phyloP scores from a whole-genome alignment of 164 flowering plant genomes.

The Chimonanthus praecox region DNA sequence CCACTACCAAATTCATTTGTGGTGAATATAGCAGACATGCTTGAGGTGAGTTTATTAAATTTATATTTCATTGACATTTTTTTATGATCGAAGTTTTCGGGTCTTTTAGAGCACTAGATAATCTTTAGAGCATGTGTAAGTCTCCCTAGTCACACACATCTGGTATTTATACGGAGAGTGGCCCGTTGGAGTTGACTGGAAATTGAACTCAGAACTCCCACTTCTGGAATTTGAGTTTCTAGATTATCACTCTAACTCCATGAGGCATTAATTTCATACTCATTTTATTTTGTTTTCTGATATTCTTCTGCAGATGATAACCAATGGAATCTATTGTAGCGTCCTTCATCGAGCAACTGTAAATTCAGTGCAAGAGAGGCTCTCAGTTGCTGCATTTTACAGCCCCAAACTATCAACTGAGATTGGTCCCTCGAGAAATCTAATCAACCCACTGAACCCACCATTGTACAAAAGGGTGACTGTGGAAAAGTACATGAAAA shows the following conservation, averaged over 20 bases:
- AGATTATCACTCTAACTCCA: not conserved
- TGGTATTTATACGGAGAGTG: too few relatives aligned
- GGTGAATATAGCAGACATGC: conserved; percentile 42
- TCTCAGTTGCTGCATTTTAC: conserved; percentile 23
- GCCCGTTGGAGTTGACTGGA: not conserved
- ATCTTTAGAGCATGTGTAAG: too few relatives aligned
- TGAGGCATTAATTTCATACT: not conserved
- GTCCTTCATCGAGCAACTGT: conserved; percentile 31
- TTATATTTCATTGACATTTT: not conserved
- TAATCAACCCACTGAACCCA: too few relatives aligned
- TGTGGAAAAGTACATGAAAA: too few relatives aligned
- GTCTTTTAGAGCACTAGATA: too few relatives aligned
- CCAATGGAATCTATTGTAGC: conserved; percentile 30
- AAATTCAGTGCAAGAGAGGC: conserved; percentile 23
- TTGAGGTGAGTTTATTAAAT: conserved; percentile 32
- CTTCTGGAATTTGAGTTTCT: not conserved
- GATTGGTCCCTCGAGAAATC: too few relatives aligned
- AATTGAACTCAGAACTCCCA: not conserved
- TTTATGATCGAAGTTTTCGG: not conserved
- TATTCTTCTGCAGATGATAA: conserved; percentile 19
- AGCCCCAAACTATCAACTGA: not conserved
- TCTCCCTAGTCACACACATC: too few relatives aligned
- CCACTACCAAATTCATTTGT: conserved; percentile 36
- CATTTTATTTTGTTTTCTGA: not conserved
- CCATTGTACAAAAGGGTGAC: too few relatives aligned